Base-by-base conservation (phyloP, 2,329 filamentous ascomycete genomes). In the Cladobotryum protrusum region DNA sequence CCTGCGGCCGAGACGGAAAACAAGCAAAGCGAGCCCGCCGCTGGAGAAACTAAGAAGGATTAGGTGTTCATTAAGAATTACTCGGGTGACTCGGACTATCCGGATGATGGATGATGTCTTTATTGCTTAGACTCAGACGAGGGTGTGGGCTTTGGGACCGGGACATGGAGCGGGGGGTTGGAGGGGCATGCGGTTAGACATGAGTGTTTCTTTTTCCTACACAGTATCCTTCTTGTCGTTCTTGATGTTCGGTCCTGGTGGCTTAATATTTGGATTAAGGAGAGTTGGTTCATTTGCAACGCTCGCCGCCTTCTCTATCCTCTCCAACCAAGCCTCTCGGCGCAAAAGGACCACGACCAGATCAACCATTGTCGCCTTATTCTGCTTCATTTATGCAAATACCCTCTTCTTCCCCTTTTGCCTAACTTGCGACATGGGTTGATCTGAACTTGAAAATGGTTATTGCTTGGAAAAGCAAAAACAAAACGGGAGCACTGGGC, bases 1-100 rank as follows among this genome's bases (percentile, higher is more conserved):
- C 49, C 44, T 48, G 54, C 52, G 41, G 56, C 46, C 34, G 56
- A 57, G 54, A 55, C 60, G 32, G 58, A 59, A 32, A 59, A 59
- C 54, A 62, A 57, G 52, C 48, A 50, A 49, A 45, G 59, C 52
- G 58, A 61, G 43, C 52, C 54, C 48, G 50, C 48, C 48, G 20
- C 57, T 33, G 57, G 60, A 56, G 64, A 64, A 55, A 62, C 48
- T 52, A 68, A 67, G 59, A 63, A 68, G 65, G 67, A 66, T 55
- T 69, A 68, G 64, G 64, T 58, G 58, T 52, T 62, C 52, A 45
- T 66, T 52, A 49, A 48, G 46, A 48, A 47, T 52, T 52, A 52
- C 11, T 43, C 29, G 32, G 50, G 42, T 24, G 42, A 54, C 44
- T 48, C 37, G 9, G 37, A 41, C 37, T 12, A 41, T 19, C n/a